phyloP scores from a whole-genome alignment of 441 rosid genomes.

The Euphorbia schlechtendalii region DNA sequence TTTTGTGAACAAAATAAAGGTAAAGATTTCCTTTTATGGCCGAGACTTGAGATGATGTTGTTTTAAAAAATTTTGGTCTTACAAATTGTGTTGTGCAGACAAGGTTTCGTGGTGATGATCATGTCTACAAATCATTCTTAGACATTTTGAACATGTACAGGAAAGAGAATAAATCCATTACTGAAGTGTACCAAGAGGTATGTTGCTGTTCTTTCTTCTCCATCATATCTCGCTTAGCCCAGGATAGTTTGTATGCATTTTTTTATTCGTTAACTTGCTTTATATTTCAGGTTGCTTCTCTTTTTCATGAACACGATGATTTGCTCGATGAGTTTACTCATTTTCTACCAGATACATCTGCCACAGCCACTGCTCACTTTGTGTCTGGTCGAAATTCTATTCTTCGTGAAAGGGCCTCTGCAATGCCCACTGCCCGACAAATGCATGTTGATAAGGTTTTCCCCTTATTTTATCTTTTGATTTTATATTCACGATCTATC shows the following conservation, averaged over 20 bases:
- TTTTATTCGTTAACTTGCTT: constrained; percentile 7
- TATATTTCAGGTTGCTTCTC: constrained; percentile 47
- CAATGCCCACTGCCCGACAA: constrained; percentile 50
- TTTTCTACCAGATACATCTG: constrained; percentile 86
- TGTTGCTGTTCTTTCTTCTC: constrained; percentile 14
- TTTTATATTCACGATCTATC: constrained; percentile 18
- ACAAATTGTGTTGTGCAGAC: background rate
- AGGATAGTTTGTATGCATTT: background rate
- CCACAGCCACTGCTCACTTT: constrained; percentile 43
- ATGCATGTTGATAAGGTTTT: constrained; percentile 67
- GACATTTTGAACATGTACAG: too few species aligned
- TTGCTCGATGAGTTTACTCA: constrained; percentile 77
- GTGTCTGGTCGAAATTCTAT: constrained; percentile 50
- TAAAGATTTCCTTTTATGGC: constrained; percentile 12
- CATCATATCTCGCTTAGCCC: background rate
- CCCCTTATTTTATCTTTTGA: constrained; percentile 15
- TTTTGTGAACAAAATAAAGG: constrained; percentile 99
- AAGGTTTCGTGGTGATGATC: too few species aligned
- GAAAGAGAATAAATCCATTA: constrained; percentile 47
- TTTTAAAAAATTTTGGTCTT: too few species aligned
- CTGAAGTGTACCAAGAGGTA: constrained; percentile 92
- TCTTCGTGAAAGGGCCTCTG: constrained; percentile 56
- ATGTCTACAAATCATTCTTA: too few species aligned
- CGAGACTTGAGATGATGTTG: too few species aligned
- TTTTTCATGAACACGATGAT: constrained; percentile 78